Conservation (phyloP, 805 yeast species). For the Ogataea angusta region DNA sequence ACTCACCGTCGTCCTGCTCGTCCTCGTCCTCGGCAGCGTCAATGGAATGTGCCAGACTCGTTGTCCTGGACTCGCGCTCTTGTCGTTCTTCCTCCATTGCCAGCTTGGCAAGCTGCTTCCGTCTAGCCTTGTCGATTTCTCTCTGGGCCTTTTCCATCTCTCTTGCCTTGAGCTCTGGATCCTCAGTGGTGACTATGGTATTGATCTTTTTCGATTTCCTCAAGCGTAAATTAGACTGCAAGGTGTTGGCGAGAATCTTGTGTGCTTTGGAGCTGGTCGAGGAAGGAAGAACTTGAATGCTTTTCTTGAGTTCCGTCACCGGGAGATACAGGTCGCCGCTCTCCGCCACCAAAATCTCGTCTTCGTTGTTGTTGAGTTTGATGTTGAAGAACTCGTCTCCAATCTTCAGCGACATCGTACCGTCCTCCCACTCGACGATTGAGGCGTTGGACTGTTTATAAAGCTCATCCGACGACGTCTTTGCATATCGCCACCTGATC, state of each 20-base stretch:
- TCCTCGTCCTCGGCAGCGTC: constrained; percentile 43
- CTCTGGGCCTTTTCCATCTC: constrained; percentile 65
- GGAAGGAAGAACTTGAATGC: constrained; percentile 79
- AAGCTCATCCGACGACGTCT: constrained; percentile 66
- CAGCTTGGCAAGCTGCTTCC: constrained; percentile 53
- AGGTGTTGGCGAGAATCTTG: constrained; percentile 69
- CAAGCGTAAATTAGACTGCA: constrained; percentile 45
- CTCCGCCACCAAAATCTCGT: constrained; percentile 71
- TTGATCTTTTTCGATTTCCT: constrained; percentile 46
- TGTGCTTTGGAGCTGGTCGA: constrained; percentile 87
- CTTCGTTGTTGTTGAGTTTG: constrained; percentile 57
- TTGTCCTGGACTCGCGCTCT: constrained; percentile 37
- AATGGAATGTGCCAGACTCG: constrained; percentile 22
- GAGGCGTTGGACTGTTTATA: constrained; percentile 86
- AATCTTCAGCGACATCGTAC: constrained; percentile 76
- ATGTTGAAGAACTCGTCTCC: constrained; percentile 89
- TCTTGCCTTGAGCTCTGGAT: constrained; percentile 68
- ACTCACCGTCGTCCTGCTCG: constrained; percentile 29
- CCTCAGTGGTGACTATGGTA: constrained; percentile 51
- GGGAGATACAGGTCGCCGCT: constrained; percentile 69
- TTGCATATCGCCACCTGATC: constrained; percentile 89
- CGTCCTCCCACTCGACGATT: constrained; percentile 93
- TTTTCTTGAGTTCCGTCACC: constrained; percentile 59
- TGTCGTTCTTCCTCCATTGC: constrained; percentile 56
- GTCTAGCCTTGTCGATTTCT: constrained; percentile 59